These are phyloP conservation scores for Blumeria hordei DNA, from an alignment of 2,329 filamentous ascomycete genomes.

Conservation along the genomic window DNA sequence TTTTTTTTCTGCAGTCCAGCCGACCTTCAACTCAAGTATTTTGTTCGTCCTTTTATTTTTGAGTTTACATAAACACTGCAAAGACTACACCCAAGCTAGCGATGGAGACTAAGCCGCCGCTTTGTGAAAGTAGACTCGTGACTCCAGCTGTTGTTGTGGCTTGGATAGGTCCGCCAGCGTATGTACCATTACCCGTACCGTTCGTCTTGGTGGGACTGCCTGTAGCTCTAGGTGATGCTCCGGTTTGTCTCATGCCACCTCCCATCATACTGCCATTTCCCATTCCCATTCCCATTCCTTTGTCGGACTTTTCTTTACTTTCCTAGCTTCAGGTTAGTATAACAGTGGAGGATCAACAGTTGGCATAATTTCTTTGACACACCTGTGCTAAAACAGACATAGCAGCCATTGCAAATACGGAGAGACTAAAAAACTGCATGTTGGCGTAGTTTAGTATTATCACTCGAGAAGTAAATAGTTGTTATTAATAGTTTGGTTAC, in stretches of 20 bases:
- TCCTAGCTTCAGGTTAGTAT: neutral
- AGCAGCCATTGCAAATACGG: neutral
- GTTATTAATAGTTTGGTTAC: no score
- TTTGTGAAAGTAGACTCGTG: constrained; percentile 7
- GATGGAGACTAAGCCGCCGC: constrained; percentile 11
- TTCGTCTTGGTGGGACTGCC: neutral
- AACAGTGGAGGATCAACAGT: neutral
- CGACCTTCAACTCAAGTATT: no score
- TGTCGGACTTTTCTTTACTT: neutral
- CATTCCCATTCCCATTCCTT: neutral
- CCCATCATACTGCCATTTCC: neutral
- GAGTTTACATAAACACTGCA: constrained; percentile 13
- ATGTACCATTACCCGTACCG: constrained; percentile 2
- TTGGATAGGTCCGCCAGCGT: constrained; percentile 12
- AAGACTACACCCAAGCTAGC: constrained; percentile 12
- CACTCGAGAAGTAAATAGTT: no score
- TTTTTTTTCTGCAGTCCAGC: no score
- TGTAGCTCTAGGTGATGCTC: neutral
- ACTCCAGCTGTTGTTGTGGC: constrained; percentile 6
- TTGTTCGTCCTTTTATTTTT: no score
- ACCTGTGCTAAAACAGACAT: neutral
- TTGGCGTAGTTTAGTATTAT: neutral
- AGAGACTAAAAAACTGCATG: neutral
- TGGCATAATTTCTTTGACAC: neutral
- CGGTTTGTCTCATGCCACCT: neutral